phyloP scores from a whole-genome alignment of 306 rosid species.

The Trichosanthes truncata region DNA sequence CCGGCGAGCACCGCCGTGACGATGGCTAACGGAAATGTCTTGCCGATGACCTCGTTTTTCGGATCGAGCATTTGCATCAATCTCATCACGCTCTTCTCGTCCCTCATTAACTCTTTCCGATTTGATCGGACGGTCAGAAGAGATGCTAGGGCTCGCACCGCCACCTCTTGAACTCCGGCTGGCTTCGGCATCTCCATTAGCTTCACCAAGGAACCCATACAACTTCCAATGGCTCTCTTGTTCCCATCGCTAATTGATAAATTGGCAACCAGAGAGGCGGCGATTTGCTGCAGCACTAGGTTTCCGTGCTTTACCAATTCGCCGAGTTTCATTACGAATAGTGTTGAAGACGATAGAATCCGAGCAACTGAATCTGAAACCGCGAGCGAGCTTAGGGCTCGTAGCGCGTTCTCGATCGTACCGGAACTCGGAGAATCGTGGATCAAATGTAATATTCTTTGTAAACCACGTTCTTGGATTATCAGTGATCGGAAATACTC shows the following conservation, averaged over 20 bases:
- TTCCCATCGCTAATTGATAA: constrained; percentile 39
- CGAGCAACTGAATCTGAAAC: constrained; percentile 27
- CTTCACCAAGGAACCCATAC: constrained; percentile 42
- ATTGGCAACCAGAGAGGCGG: constrained; percentile 27
- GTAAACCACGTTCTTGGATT: constrained; percentile 33
- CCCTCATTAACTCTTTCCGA: constrained; percentile 38
- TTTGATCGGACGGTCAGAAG: constrained; percentile 41
- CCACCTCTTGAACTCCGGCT: constrained; percentile 38
- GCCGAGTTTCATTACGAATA: constrained; percentile 27
- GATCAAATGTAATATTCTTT: constrained; percentile 35
- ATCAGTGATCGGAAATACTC: constrained; percentile 39
- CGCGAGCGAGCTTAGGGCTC: constrained; percentile 29
- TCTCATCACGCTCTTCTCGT: constrained; percentile 49
- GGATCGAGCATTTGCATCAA: constrained; percentile 39
- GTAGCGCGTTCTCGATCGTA: constrained; percentile 28
- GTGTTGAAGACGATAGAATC: constrained; percentile 31
- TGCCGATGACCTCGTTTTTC: constrained; percentile 22
- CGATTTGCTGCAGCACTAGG: constrained; percentile 26
- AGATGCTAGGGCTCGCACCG: constrained; percentile 27
- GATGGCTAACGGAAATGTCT: constrained; percentile 26
- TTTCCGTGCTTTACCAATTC: constrained; percentile 41
- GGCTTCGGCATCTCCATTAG: constrained; percentile 52
- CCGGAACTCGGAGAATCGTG: constrained; percentile 30
- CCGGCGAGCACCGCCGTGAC: constrained; percentile 27
- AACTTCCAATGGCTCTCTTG: constrained; percentile 40